These are phyloP conservation scores for Auriculariales sp. DNA, from an alignment of 768 basidiomycete genomes.

Conservation along the genomic window DNA sequence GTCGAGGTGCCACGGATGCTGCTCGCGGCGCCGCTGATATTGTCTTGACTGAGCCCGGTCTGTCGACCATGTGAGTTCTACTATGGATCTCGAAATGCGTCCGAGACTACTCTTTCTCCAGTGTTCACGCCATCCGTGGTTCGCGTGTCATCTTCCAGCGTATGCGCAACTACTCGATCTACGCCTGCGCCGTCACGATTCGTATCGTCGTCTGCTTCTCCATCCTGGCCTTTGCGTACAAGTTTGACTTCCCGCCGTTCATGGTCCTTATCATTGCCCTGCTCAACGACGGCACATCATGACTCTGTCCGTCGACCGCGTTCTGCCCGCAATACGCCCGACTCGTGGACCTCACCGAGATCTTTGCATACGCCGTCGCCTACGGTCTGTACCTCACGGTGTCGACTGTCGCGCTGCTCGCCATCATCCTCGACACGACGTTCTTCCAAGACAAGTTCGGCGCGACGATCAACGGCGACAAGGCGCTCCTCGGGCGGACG, in stretches of 20 bases:
- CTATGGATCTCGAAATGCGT: not conserved
- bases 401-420: conserved; percentile 17
- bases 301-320: conserved; percentile 31
- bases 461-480: conserved; percentile 36
- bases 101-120: conserved; percentile 12
- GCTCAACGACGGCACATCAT: conserved; percentile 30
- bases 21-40: conserved; percentile 28
- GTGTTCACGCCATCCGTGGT: conserved; percentile 32
- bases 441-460: conserved; percentile 71
- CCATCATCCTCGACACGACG: conserved; percentile 26
- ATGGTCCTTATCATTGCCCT: conserved; percentile 28
- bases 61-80: conserved; percentile 23
- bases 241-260: not conserved
- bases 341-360: conserved; percentile 5
- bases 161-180: conserved; percentile 25
- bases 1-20: conserved; percentile 28
- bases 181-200: conserved; percentile 36
- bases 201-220: conserved; percentile 21
- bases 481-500: not conserved
- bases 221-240: not conserved
- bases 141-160: conserved; percentile 36
- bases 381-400: conserved; percentile 22
- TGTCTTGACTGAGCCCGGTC: conserved; percentile 34
- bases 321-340: conserved; percentile 22
- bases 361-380: conserved; percentile 23